A percentile compares a stretch with the other conserved stretches of the same genome.
Evolutionary conservation across 805 yeast genomes (phyloP).

Genomic region (Cyberlindnera lachancei): DNA sequence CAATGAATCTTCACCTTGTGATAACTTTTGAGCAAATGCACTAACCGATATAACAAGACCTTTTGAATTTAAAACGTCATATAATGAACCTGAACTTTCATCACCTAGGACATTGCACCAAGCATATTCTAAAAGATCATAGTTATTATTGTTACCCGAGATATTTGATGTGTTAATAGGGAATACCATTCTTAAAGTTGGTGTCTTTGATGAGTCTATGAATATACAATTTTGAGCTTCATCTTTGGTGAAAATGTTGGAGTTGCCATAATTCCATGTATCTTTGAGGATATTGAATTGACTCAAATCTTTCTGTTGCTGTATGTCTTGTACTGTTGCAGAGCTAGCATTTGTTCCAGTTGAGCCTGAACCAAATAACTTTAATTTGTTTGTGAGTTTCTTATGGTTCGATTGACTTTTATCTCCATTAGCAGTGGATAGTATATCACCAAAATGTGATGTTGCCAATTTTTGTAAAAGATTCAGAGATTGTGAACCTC

Average conservation of each 20-base stretch:
- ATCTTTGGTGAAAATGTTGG: conserved; percentile 19
- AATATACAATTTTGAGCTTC: conserved; percentile 26
- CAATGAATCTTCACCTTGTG: conserved; percentile 32
- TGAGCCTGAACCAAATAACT: conserved; percentile 3
- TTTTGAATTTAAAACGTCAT: conserved; percentile 28
- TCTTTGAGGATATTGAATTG: conserved; percentile 14
- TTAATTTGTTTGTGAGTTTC: conserved; percentile 7
- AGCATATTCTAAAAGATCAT: conserved; percentile 29
- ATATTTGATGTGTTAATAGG: conserved; percentile 25
- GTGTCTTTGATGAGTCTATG: conserved; percentile 29
- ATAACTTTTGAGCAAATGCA: conserved; percentile 35
- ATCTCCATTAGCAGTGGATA: too few species aligned
- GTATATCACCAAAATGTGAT: conserved; percentile 33
- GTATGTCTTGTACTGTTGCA: background rate
- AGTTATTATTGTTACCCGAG: background rate
- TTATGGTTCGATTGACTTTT: conserved; percentile 2
- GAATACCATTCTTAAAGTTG: conserved; percentile 39
- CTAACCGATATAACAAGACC: conserved; percentile 31
- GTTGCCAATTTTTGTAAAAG: conserved; percentile 44
- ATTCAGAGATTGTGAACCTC: conserved; percentile 62
- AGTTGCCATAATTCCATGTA: conserved; percentile 11
- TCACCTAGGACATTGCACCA: conserved; percentile 61
- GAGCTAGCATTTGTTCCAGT: too few species aligned
- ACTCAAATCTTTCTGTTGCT: conserved; percentile 2
- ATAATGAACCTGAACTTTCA: conserved; percentile 47